Evolutionary conservation across 345 rosid species (phyloP).

Genomic region (Arabis hirsuta): DNA sequence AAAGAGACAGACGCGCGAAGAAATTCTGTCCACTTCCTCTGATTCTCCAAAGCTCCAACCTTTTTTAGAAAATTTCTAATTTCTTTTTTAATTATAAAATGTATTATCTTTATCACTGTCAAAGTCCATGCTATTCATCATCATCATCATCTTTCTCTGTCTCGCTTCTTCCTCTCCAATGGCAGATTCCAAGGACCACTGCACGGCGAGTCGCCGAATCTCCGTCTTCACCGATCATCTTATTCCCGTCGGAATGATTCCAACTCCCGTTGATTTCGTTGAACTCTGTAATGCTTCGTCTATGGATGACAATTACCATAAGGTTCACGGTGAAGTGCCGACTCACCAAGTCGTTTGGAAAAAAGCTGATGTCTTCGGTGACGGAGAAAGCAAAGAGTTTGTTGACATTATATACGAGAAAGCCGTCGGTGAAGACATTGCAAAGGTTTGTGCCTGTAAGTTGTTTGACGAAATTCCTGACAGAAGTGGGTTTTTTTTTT

Average conservation of each 20-base stretch:
- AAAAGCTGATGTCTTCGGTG: constrained; percentile 40
- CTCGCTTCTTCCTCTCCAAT: constrained; percentile 36
- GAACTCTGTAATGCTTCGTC: constrained; percentile 49
- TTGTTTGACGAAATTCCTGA: constrained; percentile 28
- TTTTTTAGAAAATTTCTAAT: neutral
- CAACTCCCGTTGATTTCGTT: constrained; percentile 36
- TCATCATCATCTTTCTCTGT: constrained; percentile 21
- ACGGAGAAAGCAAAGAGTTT: constrained; percentile 49
- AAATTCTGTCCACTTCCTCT: constrained; percentile 42
- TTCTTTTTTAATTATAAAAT: neutral
- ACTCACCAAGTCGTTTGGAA: constrained; percentile 63
- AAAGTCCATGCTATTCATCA: constrained; percentile 11
- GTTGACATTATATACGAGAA: constrained; percentile 82
- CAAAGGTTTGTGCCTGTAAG: constrained; percentile 58
- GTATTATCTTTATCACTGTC: constrained; percentile 5
- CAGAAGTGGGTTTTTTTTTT: constrained; percentile 5
- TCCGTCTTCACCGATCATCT: constrained; percentile 64
- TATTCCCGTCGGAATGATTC: constrained; percentile 10
- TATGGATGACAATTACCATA: constrained; percentile 66
- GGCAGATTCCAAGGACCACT: constrained; percentile 44
- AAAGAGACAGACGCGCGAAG: constrained; percentile 31
- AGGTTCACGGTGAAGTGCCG: constrained; percentile 76
- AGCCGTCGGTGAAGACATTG: constrained; percentile 82
- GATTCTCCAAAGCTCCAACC: constrained; percentile 21
- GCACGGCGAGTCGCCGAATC: constrained; percentile 54